Evolutionary conservation across 2,329 filamentous ascomycete genomes (phyloP), one percentile per base, ranked within the genome.

Genomic region (Pezicula radicicola): DNA sequence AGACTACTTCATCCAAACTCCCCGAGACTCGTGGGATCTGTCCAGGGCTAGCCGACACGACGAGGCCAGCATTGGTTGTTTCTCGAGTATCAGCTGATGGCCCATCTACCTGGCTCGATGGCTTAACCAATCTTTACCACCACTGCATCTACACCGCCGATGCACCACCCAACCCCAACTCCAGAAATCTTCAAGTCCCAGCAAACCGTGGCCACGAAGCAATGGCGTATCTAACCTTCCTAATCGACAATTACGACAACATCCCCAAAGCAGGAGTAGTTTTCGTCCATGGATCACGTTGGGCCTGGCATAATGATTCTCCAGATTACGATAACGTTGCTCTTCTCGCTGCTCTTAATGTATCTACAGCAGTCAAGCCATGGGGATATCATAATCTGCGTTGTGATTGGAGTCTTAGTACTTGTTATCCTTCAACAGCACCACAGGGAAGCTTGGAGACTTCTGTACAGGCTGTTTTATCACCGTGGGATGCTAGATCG

Each of bases 331-430:
- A 77, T 51, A 77, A 77, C 55, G 62, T 63, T 1, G 66, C 65
- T 3, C 59, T 76, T 1, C 68, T 78, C 1, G 52, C 56, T 0
- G 51, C 55, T 1, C 65, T 78, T 12, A 68, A 77, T 54, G 49
- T 76, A 0, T 55, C 66, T 1, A 51, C 64, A 0, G 75, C 75
- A 1, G 62, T 77, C 1, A 55, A 61, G 8, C 60, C 61, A 0
- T 53, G 57, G 1, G 75, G 75, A 0, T 78, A 78, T 56, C 70
- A 75, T 49, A 78, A 78, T 52, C 63, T 78, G 27, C 70, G 75
- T 41, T 78, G 75, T 53, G 75, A 78, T 58, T 78, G 75, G 75
- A 75, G 71, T 45, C 27, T 61, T 1, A 74, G 75, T 46, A 73
- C 71, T 1, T 73, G 73, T 52, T 56, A 63, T 1, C 39, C 63